Evolutionary conservation across 1,139 yeast species (phyloP), one percentile per base, ranked within the genome.

Genomic region (Scheffersomyces segobiensis): DNA sequence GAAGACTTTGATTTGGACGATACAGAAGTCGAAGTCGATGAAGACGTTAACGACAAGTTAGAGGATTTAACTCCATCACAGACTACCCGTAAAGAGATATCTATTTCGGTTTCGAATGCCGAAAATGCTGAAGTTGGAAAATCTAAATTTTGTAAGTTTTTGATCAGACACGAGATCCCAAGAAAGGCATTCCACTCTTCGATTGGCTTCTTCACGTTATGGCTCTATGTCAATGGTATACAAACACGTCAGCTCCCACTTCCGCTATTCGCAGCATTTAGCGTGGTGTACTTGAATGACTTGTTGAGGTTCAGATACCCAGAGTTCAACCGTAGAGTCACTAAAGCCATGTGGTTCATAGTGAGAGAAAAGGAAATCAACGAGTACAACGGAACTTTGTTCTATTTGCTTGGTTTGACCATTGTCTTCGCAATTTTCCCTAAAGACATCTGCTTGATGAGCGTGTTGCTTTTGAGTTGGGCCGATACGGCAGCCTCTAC

Each of bases 401-500:
- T 92, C 88, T 95, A 91, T 71, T 76, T 91, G 54, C 78, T 89
- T 5, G 99, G 99, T 1, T 78, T 92, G 56, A 77, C 87, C 42
- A 75, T 91, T 60, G 92, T 93, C 5, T 90, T 92, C 67, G 65
- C 80, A 1, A 71, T 86, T 19, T 88, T 87, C 66, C 89, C 96
- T 18, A 92, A 92, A 75, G 99, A 95, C 69, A 87, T 95, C 55
- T 81, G 88, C 1, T 78, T 93, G 26, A 80, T 93, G 78, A 82
- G 97, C 32, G 86, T 92, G 8, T 79, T 93, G 63, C 78, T 95
- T 58, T 82, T 95, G 63, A 90, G 97, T 70, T 95, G 98, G 98
- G 93, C 97, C 12, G 99, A 95, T 71, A 93, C 98, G 10, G 96
- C 98, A 5, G 99, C 99, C 2, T 91, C 98, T 3, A 91, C 98